These are phyloP conservation scores for Pulveroboletus sp. DNA, from an alignment of 768 basidiomycete species.

Conservation along the genomic window DNA sequence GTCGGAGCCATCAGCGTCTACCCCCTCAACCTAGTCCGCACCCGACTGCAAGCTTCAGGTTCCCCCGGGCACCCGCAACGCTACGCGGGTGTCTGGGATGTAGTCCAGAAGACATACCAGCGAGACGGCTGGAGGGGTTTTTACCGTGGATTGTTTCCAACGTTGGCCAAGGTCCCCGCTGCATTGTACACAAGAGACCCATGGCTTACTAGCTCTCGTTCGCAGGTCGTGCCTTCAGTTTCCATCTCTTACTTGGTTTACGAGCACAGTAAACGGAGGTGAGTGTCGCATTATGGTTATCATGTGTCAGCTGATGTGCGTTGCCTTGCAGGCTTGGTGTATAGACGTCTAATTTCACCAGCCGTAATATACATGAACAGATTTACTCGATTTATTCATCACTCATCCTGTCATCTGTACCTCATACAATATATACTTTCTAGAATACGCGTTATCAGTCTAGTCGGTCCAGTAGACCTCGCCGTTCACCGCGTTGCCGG, in stretches of 20 bases:
- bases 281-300: conserved; percentile 18
- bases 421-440: conserved; percentile 21
- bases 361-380: conserved; percentile 23
- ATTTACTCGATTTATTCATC: conserved; percentile 22
- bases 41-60: conserved; percentile 92
- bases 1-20: conserved; percentile 94
- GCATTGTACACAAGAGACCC: background rate
- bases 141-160: conserved; percentile 89
- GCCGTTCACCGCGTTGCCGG: background rate
- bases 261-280: conserved; percentile 81
- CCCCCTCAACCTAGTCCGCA: conserved; percentile 87
- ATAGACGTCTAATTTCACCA: conserved; percentile 29
- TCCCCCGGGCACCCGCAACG: conserved; percentile 90
- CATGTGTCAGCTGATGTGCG: conserved; percentile 2
- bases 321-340: conserved; percentile 51
- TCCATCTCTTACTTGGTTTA: conserved; percentile 97
- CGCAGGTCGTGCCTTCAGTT: conserved; percentile 88
- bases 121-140: conserved; percentile 92
- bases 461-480: background rate
- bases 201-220: conserved; percentile 6
- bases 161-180: conserved; percentile 71
- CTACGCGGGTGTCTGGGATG: conserved; percentile 87
- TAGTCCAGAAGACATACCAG: conserved; percentile 70
- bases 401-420: conserved; percentile 25
- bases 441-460: conserved; percentile 6